A percentile compares a stretch with the other conserved stretches of the same genome.
phyloP scores from a whole-genome alignment of 1,284 basidiomycete species.

The Hemileccinum hortonii region DNA sequence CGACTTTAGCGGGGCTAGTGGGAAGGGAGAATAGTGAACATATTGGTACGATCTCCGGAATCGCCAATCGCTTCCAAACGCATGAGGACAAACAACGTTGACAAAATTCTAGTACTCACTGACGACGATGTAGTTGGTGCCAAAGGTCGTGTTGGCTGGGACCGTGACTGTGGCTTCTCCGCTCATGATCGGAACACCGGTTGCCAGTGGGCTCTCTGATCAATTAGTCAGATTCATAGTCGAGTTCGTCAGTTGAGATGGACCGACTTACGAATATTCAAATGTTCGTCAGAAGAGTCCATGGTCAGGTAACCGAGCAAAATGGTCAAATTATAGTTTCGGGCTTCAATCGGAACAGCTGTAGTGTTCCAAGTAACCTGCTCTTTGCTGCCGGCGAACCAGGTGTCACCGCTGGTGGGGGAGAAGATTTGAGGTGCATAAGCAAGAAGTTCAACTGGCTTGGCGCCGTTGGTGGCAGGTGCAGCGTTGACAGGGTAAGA shows the following conservation, averaged over 20 bases:
- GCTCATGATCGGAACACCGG: constrained; percentile 38
- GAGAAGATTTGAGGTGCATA: constrained; percentile 46
- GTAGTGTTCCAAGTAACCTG: constrained; percentile 43
- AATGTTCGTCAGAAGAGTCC: constrained; percentile 36
- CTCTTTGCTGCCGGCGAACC: constrained; percentile 39
- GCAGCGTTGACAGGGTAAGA: constrained; percentile 26
- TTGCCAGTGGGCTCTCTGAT: constrained; percentile 44
- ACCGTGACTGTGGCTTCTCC: constrained; percentile 38
- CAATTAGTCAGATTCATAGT: constrained; percentile 9
- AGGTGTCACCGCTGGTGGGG: constrained; percentile 33
- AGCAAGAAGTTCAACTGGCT: constrained; percentile 39
- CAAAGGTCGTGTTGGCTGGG: constrained; percentile 29
- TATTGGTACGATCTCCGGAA: constrained; percentile 19
- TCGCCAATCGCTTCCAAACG: constrained; percentile 22
- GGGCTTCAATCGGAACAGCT: constrained; percentile 31
- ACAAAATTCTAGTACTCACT: constrained; percentile 28
- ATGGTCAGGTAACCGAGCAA: constrained; percentile 37
- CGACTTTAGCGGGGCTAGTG: constrained; percentile 1
- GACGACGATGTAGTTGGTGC: constrained; percentile 36
- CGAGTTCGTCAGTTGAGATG: background rate
- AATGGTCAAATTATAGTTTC: constrained; percentile 33
- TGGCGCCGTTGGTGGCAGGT: constrained; percentile 28
- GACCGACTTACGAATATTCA: constrained; percentile 40
- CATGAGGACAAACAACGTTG: constrained; percentile 2
- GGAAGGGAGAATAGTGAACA: constrained; percentile 18